phyloP scores from a whole-genome alignment of 2,329 filamentous ascomycete genomes.

The Cladosporium sp. region DNA sequence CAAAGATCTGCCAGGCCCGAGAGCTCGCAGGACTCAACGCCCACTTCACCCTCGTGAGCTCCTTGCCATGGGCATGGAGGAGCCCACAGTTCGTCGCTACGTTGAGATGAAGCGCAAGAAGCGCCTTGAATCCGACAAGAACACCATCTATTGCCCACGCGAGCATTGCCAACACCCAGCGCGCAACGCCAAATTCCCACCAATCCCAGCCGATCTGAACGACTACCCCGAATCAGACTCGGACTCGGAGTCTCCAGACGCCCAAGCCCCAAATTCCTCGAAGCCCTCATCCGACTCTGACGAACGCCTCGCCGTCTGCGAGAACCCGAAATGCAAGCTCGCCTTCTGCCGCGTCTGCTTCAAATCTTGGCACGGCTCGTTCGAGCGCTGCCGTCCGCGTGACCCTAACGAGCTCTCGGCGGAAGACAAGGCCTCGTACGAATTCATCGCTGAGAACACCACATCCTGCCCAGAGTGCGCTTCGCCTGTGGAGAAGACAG shows the following conservation, averaged over 20 bases:
- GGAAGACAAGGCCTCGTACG: slow-evolving; percentile 79
- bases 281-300: slow-evolving; percentile 18
- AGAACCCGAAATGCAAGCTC: slow-evolving; percentile 82
- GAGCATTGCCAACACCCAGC: slow-evolving; percentile 90
- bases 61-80: slow-evolving; percentile 44
- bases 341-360: slow-evolving; percentile 77
- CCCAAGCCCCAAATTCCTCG: slow-evolving; percentile 16
- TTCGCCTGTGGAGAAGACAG: slow-evolving; percentile 76
- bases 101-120: slow-evolving; percentile 88
- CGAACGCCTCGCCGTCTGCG: slow-evolving; percentile 74
- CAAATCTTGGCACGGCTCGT: slow-evolving; percentile 89
- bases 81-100: slow-evolving; percentile 74
- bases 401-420: slow-evolving; percentile 65
- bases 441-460: slow-evolving; percentile 75
- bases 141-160: slow-evolving; percentile 86
- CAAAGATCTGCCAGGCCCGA: slow-evolving; percentile 44
- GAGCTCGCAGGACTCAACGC: slow-evolving; percentile 48
- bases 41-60: slow-evolving; percentile 78
- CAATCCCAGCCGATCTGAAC: slow-evolving; percentile 37
- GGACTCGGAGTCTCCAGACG: background rate
- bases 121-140: slow-evolving; percentile 83
- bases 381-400: slow-evolving; percentile 63
- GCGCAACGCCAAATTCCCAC: slow-evolving; percentile 47
- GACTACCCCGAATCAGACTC: slow-evolving; percentile 29
- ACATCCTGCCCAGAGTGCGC: slow-evolving; percentile 84